Percentiles rank a stretch among this genome's conserved stretches.
Evolutionary conservation across 495 filamentous ascomycete species (phyloP).

Genomic region (Bombardia bombarda): DNA sequence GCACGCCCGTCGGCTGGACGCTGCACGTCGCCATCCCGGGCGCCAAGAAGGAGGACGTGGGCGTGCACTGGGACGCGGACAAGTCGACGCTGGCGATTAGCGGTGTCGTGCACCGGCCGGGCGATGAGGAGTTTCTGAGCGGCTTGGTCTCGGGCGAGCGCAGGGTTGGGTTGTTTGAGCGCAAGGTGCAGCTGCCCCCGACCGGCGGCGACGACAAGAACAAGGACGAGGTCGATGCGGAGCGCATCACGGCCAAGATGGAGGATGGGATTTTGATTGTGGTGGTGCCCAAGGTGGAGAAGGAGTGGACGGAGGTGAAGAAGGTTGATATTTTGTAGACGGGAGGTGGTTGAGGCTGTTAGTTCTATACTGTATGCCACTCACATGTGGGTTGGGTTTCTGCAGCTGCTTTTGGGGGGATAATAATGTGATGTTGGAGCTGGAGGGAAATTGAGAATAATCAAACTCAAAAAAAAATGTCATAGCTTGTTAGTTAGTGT

Average conservation of each 20-base stretch:
- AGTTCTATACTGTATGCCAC: no score
- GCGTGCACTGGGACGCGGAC: conserved; percentile 65
- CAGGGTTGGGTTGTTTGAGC: conserved; percentile 64
- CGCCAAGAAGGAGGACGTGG: conserved; percentile 69
- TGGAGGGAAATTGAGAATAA: no score
- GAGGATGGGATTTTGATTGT: conserved; percentile 50
- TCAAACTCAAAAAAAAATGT: no score
- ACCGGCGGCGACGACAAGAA: conserved; percentile 27
- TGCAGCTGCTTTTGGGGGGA: no score
- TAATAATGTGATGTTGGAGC: no score
- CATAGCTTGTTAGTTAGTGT: no score
- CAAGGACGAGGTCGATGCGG: conserved; percentile 54
- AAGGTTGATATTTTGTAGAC: conserved; percentile 60
- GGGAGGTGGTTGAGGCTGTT: no score
- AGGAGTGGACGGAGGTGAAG: conserved; percentile 50
- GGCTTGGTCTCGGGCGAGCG: conserved; percentile 55
- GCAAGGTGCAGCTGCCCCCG: conserved; percentile 52
- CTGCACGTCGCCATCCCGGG: conserved; percentile 70
- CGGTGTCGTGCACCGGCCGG: conserved; percentile 63
- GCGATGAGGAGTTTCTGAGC: conserved; percentile 63
- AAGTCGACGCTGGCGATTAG: conserved; percentile 55
- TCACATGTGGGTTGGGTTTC: no score
- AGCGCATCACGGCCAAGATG: conserved; percentile 62
- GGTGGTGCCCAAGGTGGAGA: conserved; percentile 56
- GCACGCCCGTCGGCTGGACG: conserved; percentile 52